Percentiles rank a stretch among this genome's conserved stretches.
Conservation (phyloP, 306 rosid species). For the Myrica gale region DNA sequence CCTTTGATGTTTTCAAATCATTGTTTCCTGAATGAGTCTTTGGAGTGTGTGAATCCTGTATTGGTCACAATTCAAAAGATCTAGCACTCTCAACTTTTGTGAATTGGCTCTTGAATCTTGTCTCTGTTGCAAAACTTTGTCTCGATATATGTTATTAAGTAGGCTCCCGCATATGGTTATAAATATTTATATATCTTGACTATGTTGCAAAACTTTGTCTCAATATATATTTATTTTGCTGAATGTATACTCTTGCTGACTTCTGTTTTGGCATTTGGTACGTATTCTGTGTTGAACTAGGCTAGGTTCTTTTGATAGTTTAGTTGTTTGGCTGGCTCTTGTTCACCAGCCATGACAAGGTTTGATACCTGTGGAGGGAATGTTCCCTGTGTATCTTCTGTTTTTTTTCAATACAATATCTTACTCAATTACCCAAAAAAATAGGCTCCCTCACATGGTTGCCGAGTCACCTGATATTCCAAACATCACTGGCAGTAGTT, state of each 20-base stretch:
- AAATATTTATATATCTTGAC: neutral
- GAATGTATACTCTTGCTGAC: too few species aligned
- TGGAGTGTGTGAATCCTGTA: neutral
- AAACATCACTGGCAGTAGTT: neutral
- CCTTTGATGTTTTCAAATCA: constrained; percentile 7
- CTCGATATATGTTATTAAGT: neutral
- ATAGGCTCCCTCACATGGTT: neutral
- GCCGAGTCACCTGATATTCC: neutral
- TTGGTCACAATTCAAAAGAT: neutral
- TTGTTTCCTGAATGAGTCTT: neutral
- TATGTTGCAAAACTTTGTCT: too few species aligned
- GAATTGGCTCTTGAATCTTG: neutral
- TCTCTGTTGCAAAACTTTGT: neutral
- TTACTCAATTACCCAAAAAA: too few species aligned
- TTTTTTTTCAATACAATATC: too few species aligned
- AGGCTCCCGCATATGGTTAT: neutral
- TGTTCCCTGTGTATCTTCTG: too few species aligned
- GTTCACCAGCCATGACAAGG: too few species aligned
- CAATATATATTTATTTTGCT: too few species aligned
- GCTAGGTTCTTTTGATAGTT: too few species aligned
- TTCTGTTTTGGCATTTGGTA: too few species aligned
- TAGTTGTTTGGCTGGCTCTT: too few species aligned
- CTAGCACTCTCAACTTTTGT: neutral
- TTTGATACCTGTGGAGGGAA: too few species aligned
- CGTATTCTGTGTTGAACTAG: too few species aligned